Percentiles rank a stretch among this genome's conserved stretches.
Conservation (phyloP, 495 filamentous ascomycete species). For the Penicillium dipodomyicola region DNA sequence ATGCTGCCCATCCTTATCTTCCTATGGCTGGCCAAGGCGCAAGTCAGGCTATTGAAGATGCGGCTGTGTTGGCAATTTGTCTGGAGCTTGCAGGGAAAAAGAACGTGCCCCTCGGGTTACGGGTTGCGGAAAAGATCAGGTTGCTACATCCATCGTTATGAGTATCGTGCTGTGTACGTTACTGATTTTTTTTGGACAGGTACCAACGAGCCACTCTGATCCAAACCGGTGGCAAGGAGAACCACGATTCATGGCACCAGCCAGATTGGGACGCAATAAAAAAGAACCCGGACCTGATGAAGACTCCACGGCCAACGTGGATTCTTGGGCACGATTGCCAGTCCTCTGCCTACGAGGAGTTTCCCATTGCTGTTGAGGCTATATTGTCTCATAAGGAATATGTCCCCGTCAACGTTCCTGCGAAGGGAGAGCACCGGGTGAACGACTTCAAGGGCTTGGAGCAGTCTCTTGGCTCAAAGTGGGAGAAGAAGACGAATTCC, state of each 20-base stretch:
- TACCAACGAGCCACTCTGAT: not conserved
- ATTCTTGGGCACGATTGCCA: constrained; percentile 2
- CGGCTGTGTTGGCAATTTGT: constrained; percentile 58
- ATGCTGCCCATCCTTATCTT: constrained; percentile 68
- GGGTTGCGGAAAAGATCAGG: not conserved
- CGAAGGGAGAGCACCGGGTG: not conserved
- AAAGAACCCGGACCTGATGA: not conserved
- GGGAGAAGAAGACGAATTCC: not conserved
- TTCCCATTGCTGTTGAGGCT: not conserved
- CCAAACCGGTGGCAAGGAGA: not conserved
- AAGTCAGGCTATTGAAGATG: constrained; percentile 68
- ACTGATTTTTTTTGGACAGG: not conserved
- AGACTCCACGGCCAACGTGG: not conserved
- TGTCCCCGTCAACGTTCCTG: not conserved
- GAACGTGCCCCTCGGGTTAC: not conserved
- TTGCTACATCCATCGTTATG: not conserved
- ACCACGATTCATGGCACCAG: not conserved
- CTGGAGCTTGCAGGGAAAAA: constrained; percentile 34
- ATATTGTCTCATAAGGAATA: not conserved
- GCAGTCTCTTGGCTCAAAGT: not conserved
- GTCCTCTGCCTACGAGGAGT: not conserved
- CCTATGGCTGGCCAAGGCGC: constrained; percentile 67
- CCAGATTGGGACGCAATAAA: constrained; percentile 1
- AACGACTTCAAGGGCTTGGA: constrained; percentile 1
- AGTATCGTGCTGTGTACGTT: not conserved